A percentile compares a stretch with the other conserved stretches of the same genome.
phyloP scores from a whole-genome alignment of 1,284 basidiomycete species.

The Apiotrichum akiyoshidainum region DNA sequence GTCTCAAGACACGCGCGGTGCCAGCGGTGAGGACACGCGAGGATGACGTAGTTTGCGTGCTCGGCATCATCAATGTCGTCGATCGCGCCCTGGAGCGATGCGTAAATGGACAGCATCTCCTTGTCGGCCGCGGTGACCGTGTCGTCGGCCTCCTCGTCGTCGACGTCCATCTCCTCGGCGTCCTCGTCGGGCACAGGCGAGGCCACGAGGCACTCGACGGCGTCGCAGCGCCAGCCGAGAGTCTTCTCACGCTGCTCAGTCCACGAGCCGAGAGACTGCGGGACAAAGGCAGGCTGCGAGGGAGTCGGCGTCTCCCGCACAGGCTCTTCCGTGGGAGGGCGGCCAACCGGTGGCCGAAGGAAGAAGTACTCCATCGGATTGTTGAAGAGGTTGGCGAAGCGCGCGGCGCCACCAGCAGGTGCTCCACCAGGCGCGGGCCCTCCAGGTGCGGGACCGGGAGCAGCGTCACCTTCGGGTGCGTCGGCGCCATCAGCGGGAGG shows the following conservation, averaged over 20 bases:
- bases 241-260: conserved; percentile 34
- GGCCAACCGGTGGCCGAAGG: conserved; percentile 3
- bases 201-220: conserved; percentile 34
- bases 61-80: background rate
- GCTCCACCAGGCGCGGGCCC: background rate
- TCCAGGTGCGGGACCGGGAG: background rate
- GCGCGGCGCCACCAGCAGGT: background rate
- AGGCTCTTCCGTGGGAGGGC: background rate
- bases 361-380: conserved; percentile 15
- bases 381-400: background rate
- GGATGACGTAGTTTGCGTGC: conserved; percentile 22
- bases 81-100: conserved; percentile 24
- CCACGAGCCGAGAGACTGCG: conserved; percentile 38
- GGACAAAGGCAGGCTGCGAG: conserved; percentile 10
- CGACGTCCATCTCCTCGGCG: conserved; percentile 20
- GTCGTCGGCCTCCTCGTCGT: conserved; percentile 11
- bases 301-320: background rate
- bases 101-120: conserved; percentile 38
- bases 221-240: conserved; percentile 47
- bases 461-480: background rate
- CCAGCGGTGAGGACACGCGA: conserved; percentile 40
- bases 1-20: conserved; percentile 39
- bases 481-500: background rate
- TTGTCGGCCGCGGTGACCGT: conserved; percentile 17
- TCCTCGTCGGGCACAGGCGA: conserved; percentile 23